Base-by-base conservation (phyloP, 208 protist genomes). In the Leishmania guyanensis region DNA sequence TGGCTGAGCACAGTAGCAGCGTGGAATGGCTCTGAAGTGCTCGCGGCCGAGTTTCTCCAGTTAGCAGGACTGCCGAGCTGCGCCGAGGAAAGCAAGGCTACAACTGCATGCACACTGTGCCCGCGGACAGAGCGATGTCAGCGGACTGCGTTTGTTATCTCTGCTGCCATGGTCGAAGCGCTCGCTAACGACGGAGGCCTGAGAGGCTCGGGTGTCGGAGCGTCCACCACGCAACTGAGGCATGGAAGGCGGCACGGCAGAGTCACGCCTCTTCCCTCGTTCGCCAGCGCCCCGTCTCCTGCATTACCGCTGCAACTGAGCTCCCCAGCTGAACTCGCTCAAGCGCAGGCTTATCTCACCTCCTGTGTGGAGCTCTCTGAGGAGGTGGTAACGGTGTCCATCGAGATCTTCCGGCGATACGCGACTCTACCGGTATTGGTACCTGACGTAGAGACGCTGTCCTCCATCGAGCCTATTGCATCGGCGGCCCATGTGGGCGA, bases 371-470 rank as follows among this genome's bases (percentile, higher is more conserved):
- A 82, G 77, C 54, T 85, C 26, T 46, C n/a, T 12, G 80, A 82
- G 39, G 83, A 83, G 79, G 79, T 78, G 69, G 39, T 43, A 20
- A 43, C 48, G 22, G 56, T 74, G 46, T 56, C 71, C 9, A 29
- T 88, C 65, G 58, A 85, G 3, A 82, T 93, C 48, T 93, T 93
- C 74, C 83, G 86, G 14, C 77, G 68, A 33, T 86, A 93, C 79
- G 81, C 86, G 26, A 77, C 88, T 8, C 84, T 90, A 5, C 85
- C 82, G 20, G 68, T 74, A 3, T 16, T 82, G 46, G 33, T 65
- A 46, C 17, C 54, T 10, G 33, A 8, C 78, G 50, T 22, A 12
- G 50, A 29, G 20, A 12, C 39, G 46, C 29, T 17, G 46, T n/a
- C 82, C 16, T 9, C 71, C 20, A n/a, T 46, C 82, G 12, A 20